Conservation (phyloP, 2,329 filamentous ascomycete genomes). For the Diaporthe sp. region DNA sequence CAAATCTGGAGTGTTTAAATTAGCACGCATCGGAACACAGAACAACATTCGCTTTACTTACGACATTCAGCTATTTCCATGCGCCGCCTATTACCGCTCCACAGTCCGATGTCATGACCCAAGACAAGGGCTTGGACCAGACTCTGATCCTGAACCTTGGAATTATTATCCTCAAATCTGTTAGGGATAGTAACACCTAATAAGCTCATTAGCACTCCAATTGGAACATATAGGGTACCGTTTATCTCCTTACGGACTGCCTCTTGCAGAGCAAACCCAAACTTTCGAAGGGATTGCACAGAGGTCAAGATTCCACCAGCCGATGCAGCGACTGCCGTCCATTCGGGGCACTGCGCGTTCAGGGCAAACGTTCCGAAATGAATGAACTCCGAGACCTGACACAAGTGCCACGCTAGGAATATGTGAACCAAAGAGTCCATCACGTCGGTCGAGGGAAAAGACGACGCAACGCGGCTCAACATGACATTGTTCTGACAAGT, state of each 20-base stretch:
- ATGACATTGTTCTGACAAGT: slow-evolving; percentile 65
- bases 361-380: slow-evolving; percentile 72
- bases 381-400: slow-evolving; percentile 70
- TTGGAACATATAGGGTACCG: not conserved
- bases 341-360: slow-evolving; percentile 67
- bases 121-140: slow-evolving; percentile 63
- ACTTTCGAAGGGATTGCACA: slow-evolving; percentile 69
- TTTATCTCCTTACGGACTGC: slow-evolving; percentile 56
- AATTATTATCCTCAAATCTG: slow-evolving; percentile 63
- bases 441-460: slow-evolving; percentile 72
- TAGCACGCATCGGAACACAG: not conserved
- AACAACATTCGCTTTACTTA: slow-evolving; percentile 44
- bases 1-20: slow-evolving; percentile 39
- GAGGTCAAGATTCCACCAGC: slow-evolving; percentile 72
- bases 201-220: slow-evolving; percentile 31
- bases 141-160: slow-evolving; percentile 59
- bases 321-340: slow-evolving; percentile 70
- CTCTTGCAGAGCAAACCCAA: slow-evolving; percentile 69
- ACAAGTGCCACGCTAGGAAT: slow-evolving; percentile 68
- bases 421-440: slow-evolving; percentile 73
- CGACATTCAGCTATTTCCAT: slow-evolving; percentile 70
- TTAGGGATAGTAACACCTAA: slow-evolving; percentile 49
- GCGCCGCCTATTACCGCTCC: slow-evolving; percentile 67
- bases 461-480: slow-evolving; percentile 66
- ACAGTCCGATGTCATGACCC: slow-evolving; percentile 63